Conservation (phyloP, 2,329 filamentous ascomycete species). For the Magnaporthiopsis rhizophila region DNA sequence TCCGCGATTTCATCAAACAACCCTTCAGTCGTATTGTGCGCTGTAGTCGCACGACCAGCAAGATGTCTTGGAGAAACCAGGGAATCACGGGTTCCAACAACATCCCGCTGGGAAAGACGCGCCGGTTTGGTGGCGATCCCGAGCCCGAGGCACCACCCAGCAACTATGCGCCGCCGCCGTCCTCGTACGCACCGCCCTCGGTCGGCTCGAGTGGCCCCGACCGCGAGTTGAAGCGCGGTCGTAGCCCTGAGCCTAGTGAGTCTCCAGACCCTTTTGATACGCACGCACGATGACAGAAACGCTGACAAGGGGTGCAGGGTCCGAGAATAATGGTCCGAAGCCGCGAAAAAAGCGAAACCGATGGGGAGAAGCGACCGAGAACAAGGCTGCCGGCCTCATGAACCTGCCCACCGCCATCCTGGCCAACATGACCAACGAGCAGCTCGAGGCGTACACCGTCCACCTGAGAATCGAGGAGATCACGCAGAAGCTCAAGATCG, state of each 20-base stretch:
- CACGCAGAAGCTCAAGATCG: conserved; percentile 97
- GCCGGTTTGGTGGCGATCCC: conserved; percentile 63
- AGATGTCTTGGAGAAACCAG: conserved; percentile 61
- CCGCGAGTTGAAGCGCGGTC: conserved; percentile 70
- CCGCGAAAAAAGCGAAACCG: conserved; percentile 97
- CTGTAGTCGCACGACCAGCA: conserved; percentile 15
- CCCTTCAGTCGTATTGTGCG: neutral
- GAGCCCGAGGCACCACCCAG: conserved; percentile 18
- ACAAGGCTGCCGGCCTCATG: conserved; percentile 98
- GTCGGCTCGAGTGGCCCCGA: conserved; percentile 24
- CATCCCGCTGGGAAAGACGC: conserved; percentile 80
- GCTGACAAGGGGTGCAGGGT: conserved; percentile 25
- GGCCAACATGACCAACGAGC: conserved; percentile 96
- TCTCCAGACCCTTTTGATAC: conserved; percentile 24
- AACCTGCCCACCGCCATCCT: conserved; percentile 92
- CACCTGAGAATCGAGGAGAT: conserved; percentile 98
- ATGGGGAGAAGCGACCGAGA: conserved; percentile 95
- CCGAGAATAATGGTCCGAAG: conserved; percentile 65
- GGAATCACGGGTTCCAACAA: conserved; percentile 98
- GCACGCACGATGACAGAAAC: conserved; percentile 37
- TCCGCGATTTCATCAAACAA: neutral
- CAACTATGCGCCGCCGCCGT: conserved; percentile 3
- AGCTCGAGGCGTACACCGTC: conserved; percentile 93
- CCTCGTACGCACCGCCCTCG: conserved; percentile 2
- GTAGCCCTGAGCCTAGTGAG: conserved; percentile 78